Base-by-base conservation (phyloP, 176 grass and related monocot genomes). In the Neostapfia colusana region DNA sequence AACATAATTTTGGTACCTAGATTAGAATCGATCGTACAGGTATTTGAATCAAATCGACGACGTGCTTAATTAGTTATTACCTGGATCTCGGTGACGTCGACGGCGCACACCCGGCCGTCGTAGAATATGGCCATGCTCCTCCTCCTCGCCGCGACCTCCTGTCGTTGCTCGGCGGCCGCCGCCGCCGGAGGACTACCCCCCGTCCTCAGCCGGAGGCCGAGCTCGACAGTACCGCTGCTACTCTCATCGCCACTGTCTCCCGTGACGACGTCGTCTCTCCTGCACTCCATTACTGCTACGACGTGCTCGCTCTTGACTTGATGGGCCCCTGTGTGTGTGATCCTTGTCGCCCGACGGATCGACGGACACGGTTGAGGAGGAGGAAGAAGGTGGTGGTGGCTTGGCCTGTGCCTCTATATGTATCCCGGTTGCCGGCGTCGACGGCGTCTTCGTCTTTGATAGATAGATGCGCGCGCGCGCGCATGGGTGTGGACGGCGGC, bases 41-140 rank as follows among this genome's bases (percentile, higher is more conserved):
- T 31, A 31, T 31, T 31, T 31, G 3, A 31, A 31, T 31, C 31
- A 31, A 31, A 31, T 31, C 31, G n/a, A n/a, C n/a, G n/a, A n/a
- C n/a, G n/a, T n/a, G n/a, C n/a, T n/a, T n/a, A n/a, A n/a, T n/a
- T n/a, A n/a, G n/a, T n/a, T n/a, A n/a, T n/a, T 73, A 94, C 92
- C 88, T 89, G 88, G n/a, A 74, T 73, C 59, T 93, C 90, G 24
- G 93, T 88, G 42, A 93, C 88, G 62, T 90, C 81, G 65, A 69
- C 82, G 73, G 87, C 71, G 82, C 83, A 90, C 23, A 90, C 79
- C 77, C 59, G 72, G 41, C 90, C 90, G 49, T 82, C 27, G 73
- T 90, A 97, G 76, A 97, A 90, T 35, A 97, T 86, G 34, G 90
- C 88, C 73, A 93, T 79, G 63, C 46, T 81, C 55, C 72, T 73